Percentiles rank a stretch among this genome's conserved stretches.
These are phyloP conservation scores for Epichloe baconii DNA, from an alignment of 2,329 filamentous ascomycete species.

Conservation along the genomic window DNA sequence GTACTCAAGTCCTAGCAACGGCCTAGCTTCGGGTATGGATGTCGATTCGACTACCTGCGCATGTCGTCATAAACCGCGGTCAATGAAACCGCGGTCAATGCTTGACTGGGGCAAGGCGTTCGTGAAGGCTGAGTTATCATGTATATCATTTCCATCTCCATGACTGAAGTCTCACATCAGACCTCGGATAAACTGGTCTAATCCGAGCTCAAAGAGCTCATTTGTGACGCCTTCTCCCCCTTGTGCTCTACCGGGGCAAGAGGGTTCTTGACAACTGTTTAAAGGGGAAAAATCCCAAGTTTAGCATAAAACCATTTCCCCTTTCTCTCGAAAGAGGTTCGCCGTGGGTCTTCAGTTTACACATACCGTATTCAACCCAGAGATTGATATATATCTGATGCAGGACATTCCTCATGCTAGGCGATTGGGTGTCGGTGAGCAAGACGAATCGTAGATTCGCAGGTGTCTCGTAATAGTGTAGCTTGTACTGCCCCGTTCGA, in stretches of 20 bases:
- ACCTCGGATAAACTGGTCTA: slow-evolving; percentile 66
- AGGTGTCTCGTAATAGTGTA: slow-evolving; percentile 98
- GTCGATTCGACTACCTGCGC: too few species aligned
- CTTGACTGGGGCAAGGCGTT: background rate
- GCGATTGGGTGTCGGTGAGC: slow-evolving; percentile 78
- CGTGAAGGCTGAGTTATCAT: background rate
- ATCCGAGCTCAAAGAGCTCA: slow-evolving; percentile 55
- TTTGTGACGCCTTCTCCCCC: slow-evolving; percentile 57
- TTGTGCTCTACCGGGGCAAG: slow-evolving; percentile 56
- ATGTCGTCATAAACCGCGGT: too few species aligned
- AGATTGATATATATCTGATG: slow-evolving; percentile 98
- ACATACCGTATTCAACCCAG: slow-evolving; percentile 82
- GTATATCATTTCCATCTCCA: slow-evolving; percentile 3
- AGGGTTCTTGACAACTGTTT: slow-evolving; percentile 55
- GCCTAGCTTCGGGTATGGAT: too few species aligned
- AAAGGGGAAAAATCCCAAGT: background rate
- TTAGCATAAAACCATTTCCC: background rate
- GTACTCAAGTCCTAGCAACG: too few species aligned
- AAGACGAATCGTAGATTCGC: slow-evolving; percentile 94
- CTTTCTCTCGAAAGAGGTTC: too few species aligned
- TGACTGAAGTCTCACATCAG: slow-evolving; percentile 32
- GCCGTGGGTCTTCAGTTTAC: too few species aligned
- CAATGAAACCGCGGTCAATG: too few species aligned
- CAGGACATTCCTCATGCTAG: slow-evolving; percentile 84
- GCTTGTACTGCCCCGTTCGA: slow-evolving; percentile 88